A percentile compares a stretch with the other conserved stretches of the same genome.
phyloP scores from a whole-genome alignment of 495 filamentous ascomycete genomes.

The Barbatosphaeria neglecta region DNA sequence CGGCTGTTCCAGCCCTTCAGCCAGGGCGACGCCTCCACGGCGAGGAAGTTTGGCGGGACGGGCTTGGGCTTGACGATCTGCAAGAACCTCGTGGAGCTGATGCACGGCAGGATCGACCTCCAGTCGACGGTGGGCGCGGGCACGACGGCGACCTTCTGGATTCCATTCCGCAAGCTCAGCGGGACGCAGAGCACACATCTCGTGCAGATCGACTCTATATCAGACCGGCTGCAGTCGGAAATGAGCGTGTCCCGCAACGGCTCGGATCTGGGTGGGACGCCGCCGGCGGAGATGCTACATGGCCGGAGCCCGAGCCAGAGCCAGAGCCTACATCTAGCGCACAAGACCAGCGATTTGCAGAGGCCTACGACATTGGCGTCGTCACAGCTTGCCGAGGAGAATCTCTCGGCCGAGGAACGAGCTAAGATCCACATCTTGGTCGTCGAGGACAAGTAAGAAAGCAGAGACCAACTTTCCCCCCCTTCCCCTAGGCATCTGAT shows the following conservation, averaged over 20 bases:
- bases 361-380: conserved; percentile 18
- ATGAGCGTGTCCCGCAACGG: conserved; percentile 47
- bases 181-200: conserved; percentile 21
- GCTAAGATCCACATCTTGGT: conserved; percentile 51
- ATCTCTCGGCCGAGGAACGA: conserved; percentile 34
- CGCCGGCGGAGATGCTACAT: conserved; percentile 10
- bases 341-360: conserved; percentile 17
- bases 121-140: conserved; percentile 45
- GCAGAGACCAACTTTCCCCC: too few relatives aligned
- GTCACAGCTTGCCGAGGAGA: conserved; percentile 15
- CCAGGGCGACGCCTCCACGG: conserved; percentile 71
- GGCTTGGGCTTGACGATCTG: conserved; percentile 73
- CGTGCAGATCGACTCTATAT: conserved; percentile 40
- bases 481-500: too few relatives aligned
- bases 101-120: conserved; percentile 65
- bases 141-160: conserved; percentile 56
- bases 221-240: conserved; percentile 51
- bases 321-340: conserved; percentile 12
- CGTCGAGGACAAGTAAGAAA: conserved; percentile 65
- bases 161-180: conserved; percentile 51
- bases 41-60: conserved; percentile 67
- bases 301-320: too few relatives aligned
- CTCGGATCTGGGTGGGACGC: conserved; percentile 30
- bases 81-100: conserved; percentile 66
- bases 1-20: conserved; percentile 77